Base-by-base conservation (phyloP, 2,329 filamentous ascomycete genomes). In the Didymella keratinophila region DNA sequence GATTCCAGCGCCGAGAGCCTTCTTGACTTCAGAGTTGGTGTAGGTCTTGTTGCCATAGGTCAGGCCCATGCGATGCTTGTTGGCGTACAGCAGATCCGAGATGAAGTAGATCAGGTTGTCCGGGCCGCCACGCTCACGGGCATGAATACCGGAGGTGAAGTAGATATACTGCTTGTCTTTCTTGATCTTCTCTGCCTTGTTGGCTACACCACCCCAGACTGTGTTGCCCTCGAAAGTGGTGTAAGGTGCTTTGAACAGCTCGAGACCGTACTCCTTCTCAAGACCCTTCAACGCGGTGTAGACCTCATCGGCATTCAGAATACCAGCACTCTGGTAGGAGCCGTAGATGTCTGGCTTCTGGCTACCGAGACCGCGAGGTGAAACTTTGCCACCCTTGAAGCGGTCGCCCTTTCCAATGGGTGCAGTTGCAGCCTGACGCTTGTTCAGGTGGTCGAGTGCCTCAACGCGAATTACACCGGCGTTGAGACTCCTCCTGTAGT, bases 101-200 rank as follows among this genome's bases (percentile, higher is more conserved):
- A 86, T 75, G 71, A 86, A 87, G 75, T 86, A 86, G 42, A 87
- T 74, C 10, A 87, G 75, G 58, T 83, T 79, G 67, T 87, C 85
- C 0, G 84, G 79, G 0, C 81, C 82, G n/a, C 84, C 85, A 18
- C 85, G 81, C 72, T 87, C 85, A 20, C 85, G 81, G 4, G 85
- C 83, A 62, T 87, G 85, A 28, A 86, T 82, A 14, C 78, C 83
- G 20, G 80, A 80, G 55, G 82, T 82, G 58, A 87, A 76, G 68
- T 83, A 84, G 27, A 85, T 79, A 37, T 81, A 78, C 60, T 82
- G 81, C 16, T 76, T 76, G 49, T 76, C 70, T 34, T 76, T 76
- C 46, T 76, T 75, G 18, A 72, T 72, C 46, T 77, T 75, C 44
- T 78, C 76, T 27, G 82, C 82, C 39, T 84, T 76, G 60, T 78